Evolutionary conservation across 2,329 filamentous ascomycete genomes (phyloP).

Genomic region (Clonostachys rhizophaga): DNA sequence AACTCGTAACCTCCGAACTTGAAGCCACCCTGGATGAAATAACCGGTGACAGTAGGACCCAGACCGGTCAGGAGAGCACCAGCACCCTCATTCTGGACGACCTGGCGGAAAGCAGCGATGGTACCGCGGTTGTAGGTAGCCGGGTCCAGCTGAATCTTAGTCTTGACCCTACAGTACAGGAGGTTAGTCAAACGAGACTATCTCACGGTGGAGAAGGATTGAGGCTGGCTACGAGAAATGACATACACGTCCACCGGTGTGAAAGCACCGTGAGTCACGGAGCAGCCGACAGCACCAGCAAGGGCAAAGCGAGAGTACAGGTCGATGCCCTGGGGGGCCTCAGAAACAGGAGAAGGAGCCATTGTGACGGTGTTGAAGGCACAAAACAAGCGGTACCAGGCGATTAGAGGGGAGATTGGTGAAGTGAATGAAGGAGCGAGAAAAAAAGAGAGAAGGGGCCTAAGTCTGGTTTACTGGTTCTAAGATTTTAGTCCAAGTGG

Average conservation of each 20-base stretch:
- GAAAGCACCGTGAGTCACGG: conserved; percentile 84
- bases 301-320: conserved; percentile 83
- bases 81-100: conserved; percentile 72
- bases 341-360: conserved; percentile 38
- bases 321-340: too few relatives aligned
- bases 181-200: neutral
- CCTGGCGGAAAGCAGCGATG: conserved; percentile 75
- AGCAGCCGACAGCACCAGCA: conserved; percentile 89
- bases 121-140: conserved; percentile 77
- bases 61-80: conserved; percentile 75
- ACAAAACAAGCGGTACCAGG: too few relatives aligned
- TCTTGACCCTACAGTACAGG: conserved; percentile 65
- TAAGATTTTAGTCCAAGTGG: too few relatives aligned
- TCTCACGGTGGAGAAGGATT: conserved; percentile 1
- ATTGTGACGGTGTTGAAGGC: conserved; percentile 25
- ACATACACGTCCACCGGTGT: conserved; percentile 93
- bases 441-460: too few relatives aligned
- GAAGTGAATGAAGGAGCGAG: too few relatives aligned
- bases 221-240: neutral
- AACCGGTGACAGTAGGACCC: conserved; percentile 75
- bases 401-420: too few relatives aligned
- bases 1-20: conserved; percentile 88
- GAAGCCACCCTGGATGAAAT: conserved; percentile 84
- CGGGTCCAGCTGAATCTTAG: conserved; percentile 82
- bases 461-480: too few relatives aligned